Evolutionary conservation across 73 alveolate species (phyloP), one percentile per base, ranked within the genome.

Genomic region (Tetrahymena elliotti): DNA sequence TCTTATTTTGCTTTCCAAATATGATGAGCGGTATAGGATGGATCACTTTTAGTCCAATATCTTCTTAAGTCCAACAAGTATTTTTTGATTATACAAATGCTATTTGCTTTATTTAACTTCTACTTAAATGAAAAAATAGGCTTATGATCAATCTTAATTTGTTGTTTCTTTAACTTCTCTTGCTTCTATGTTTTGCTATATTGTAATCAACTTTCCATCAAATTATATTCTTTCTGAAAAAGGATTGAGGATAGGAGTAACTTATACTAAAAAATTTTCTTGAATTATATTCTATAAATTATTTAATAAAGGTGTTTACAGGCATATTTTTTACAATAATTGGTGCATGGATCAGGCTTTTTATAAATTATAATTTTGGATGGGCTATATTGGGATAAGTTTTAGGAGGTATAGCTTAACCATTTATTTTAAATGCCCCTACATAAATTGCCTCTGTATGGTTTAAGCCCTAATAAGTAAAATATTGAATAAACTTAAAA

Each of bases 361-460:
- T 93, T 22, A 93, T 53, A 7, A 68, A 24, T 24, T 12, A 54
- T 27, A 34, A 68, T 52, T 96, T 97, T 84, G 96, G 96, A 96
- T 35, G 88, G 34, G 94, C 94, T 6, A 83, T 97, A 13, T 36
- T 95, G 0, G 99, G 99, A 3, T 84, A 95, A 83, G 83, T 93
- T 54, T 33, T 97, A 9, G 97, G 97, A 0, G 98, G 97, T 0
- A 53, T 96, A 12, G 98, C 98, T 52, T 98, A 98, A 94, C 99
- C 99, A 16, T 98, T 97, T 94, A 93, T 98, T n/a, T 52, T 97
- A 34, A 98, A 98, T 96, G 98, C 99, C 0, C 99, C 99, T 4
- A 98, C 99, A 4, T 97, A 97, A 94, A 93, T 98, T 10, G 97
- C 99, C 31, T 98, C 99, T 20, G 83, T 53, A 53, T 98, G 99